Conservation (phyloP, 2,329 filamentous ascomycete genomes). For the Pseudomassariella vexata region DNA sequence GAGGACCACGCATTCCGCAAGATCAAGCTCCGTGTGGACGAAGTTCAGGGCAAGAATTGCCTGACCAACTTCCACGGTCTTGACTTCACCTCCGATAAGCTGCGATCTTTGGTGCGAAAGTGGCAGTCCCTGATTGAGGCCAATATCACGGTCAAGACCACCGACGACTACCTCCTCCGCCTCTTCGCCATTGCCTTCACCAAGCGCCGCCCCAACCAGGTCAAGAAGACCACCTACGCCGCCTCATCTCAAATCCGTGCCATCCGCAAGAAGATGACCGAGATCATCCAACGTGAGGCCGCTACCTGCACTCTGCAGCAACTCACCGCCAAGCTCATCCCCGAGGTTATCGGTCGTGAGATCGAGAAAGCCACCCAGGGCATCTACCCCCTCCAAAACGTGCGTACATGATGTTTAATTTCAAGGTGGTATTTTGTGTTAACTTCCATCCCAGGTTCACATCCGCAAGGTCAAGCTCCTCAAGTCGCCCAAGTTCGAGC, state of each 20-base stretch:
- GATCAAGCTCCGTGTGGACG: slow-evolving; percentile 96
- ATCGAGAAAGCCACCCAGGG: slow-evolving; percentile 99
- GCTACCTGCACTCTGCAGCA: slow-evolving; percentile 90
- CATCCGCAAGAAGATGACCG: slow-evolving; percentile 99
- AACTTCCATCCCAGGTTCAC: slow-evolving; percentile 68
- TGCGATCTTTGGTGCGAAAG: slow-evolving; percentile 97
- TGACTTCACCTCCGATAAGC: slow-evolving; percentile 99
- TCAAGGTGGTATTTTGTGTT: too few species aligned
- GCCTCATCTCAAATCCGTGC: slow-evolving; percentile 93
- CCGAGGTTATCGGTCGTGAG: slow-evolving; percentile 98
- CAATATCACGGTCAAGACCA: slow-evolving; percentile 99
- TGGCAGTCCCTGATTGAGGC: slow-evolving; percentile 99
- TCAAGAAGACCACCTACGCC: slow-evolving; percentile 99
- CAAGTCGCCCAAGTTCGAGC: slow-evolving; percentile 98
- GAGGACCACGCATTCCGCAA: slow-evolving; percentile 99
- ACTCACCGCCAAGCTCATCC: slow-evolving; percentile 97
- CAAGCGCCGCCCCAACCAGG: slow-evolving; percentile 98
- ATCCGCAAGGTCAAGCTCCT: slow-evolving; percentile 99
- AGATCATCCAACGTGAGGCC: slow-evolving; percentile 97
- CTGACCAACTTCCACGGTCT: slow-evolving; percentile 99
- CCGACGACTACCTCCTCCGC: slow-evolving; percentile 98
- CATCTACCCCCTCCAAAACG: slow-evolving; percentile 99
- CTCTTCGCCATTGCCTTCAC: slow-evolving; percentile 99
- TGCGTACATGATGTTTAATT: slow-evolving; percentile 39
- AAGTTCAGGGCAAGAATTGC: slow-evolving; percentile 99